These are phyloP conservation scores for Colletotrichum acutatum DNA, from an alignment of 2,329 filamentous ascomycete genomes.

Conservation along the genomic window DNA sequence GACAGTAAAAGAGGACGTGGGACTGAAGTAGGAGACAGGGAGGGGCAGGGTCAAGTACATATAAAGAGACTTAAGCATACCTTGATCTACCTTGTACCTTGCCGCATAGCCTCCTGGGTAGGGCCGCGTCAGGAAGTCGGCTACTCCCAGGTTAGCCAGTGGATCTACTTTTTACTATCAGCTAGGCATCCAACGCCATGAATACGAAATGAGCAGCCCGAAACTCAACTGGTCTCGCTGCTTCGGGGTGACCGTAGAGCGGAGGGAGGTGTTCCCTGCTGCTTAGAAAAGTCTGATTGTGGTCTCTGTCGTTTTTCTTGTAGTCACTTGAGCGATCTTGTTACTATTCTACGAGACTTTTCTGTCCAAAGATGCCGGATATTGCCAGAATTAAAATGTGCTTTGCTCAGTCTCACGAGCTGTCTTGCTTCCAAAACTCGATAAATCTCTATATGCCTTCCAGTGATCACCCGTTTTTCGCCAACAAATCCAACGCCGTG, in stretches of 20 bases:
- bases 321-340: neutral
- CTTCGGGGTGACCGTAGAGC: neutral
- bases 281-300: neutral
- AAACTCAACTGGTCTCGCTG: neutral
- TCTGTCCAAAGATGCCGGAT: neutral
- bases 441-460: too few species aligned
- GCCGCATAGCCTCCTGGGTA: neutral
- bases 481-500: neutral
- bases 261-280: neutral
- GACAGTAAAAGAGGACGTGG: neutral
- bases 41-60: too few species aligned
- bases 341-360: neutral
- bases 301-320: too few species aligned
- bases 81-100: neutral
- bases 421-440: too few species aligned
- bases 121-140: slow-evolving; percentile 3
- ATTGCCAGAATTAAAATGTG: too few species aligned
- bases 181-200: neutral
- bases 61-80: slow-evolving; percentile 17
- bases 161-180: neutral
- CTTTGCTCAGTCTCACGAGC: too few species aligned
- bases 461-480: too few species aligned
- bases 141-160: neutral
- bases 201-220: slow-evolving; percentile 4
- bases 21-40: neutral